Base-by-base conservation (phyloP, 2,329 filamentous ascomycete species). In the Corinectria fuckeliana region DNA sequence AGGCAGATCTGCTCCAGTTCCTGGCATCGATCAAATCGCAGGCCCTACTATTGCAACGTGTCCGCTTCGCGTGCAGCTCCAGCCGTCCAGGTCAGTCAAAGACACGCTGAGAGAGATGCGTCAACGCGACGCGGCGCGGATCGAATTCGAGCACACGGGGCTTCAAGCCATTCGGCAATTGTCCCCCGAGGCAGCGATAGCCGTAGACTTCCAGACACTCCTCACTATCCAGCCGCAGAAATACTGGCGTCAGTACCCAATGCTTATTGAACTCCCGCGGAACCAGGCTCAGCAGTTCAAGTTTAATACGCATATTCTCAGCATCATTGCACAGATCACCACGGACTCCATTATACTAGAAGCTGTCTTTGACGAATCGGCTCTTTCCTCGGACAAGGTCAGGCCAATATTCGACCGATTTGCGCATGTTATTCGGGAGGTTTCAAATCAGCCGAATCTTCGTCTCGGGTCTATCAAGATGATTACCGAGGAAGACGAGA, bases 1-100 rank as follows among this genome's bases (percentile, higher is more conserved):
- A 2, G 49, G 49, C 2, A 39, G 49, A 23, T 28, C 21, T 30
- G 36, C 49, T 7, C 49, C 49, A 8, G 36, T 51, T n/a, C 13
- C 34, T 2, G 34, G 36, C 3, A 41, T 51, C 14, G 36, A 51
- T 16, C 21, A n/a, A 4, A 39, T 51, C 4, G 25, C 21, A 21
- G 49, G 49, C 6, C 49, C 49, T 14, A 41, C 36, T 13, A 51
- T 51, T 13, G 49, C 49, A 39, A 51, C 49, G 13, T 25, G 26
- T 20, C 49, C 49, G 13, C 21, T 51, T 10, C 49, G 49, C 3
- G 23, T 51, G 6, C 32, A 41, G 34, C 34, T 41, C 2, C 7
- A 25, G 5, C 13, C 9, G 2, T n/a, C 26, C n/a, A 10, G 18
- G n/a, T 28, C 21, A 11, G 34, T 51, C 21, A 9, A 23, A 5